Evolutionary conservation across 495 filamentous ascomycete genomes (phyloP).

Genomic region (Penicillium waksmanii): DNA sequence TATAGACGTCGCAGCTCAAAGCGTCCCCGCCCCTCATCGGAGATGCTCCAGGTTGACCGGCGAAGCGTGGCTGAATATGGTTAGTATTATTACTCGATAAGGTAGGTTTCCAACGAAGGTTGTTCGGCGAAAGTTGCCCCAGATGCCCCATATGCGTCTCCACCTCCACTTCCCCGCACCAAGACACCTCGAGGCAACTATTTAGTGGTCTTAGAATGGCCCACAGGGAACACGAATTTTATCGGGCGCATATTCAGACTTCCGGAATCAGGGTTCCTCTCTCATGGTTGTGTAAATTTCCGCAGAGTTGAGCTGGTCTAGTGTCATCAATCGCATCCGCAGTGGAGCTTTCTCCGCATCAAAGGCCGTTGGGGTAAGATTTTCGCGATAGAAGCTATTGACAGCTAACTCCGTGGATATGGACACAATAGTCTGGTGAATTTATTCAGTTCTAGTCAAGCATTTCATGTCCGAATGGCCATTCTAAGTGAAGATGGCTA

Average conservation of each 20-base stretch:
- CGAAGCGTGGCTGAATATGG: neutral
- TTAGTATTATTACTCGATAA: neutral
- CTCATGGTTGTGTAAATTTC: neutral
- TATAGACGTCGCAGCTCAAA: slow-evolving; percentile 5
- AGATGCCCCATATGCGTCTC: neutral
- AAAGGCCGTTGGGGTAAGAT: neutral
- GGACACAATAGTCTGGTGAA: too few relatives aligned
- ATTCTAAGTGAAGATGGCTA: neutral
- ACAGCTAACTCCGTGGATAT: too few relatives aligned
- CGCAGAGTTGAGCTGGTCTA: neutral
- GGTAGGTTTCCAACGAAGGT: slow-evolving; percentile 5
- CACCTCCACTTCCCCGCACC: slow-evolving; percentile 21
- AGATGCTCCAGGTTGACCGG: neutral
- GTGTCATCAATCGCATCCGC: neutral
- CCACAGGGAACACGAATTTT: neutral
- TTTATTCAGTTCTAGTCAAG: too few relatives aligned
- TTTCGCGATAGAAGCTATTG: neutral
- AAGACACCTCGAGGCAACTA: neutral
- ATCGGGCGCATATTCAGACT: neutral
- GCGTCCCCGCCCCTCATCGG: neutral
- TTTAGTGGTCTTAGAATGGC: neutral
- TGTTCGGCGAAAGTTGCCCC: slow-evolving; percentile 18
- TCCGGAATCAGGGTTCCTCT: neutral
- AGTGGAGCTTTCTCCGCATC: slow-evolving; percentile 1
- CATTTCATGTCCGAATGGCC: too few relatives aligned